Evolutionary conservation across 2,329 filamentous ascomycete species (phyloP).

Genomic region (Metarhizium anisopliae): DNA sequence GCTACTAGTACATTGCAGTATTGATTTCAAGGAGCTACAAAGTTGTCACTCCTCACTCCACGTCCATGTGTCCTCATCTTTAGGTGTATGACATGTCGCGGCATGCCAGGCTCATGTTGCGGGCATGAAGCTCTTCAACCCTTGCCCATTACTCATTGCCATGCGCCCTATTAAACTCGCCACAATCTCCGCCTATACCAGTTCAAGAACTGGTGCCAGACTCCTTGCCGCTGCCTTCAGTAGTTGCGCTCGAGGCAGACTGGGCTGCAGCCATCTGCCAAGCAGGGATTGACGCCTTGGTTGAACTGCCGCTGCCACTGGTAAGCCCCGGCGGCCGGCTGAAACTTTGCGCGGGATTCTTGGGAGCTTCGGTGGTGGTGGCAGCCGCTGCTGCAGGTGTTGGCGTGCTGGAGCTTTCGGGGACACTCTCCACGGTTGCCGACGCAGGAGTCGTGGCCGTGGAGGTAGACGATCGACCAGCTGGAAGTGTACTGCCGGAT

Average conservation of each 20-base stretch:
- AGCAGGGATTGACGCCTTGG: conserved; percentile 63
- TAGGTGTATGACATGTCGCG: background rate
- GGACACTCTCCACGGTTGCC: conserved; percentile 10
- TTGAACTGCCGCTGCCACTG: conserved; percentile 26
- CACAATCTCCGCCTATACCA: background rate
- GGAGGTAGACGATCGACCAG: conserved; percentile 6
- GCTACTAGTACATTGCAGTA: background rate
- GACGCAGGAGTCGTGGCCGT: conserved; percentile 9
- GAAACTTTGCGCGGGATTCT: conserved; percentile 20
- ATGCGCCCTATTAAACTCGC: background rate
- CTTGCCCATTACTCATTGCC: background rate
- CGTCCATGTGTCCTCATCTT: background rate
- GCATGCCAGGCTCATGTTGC: background rate
- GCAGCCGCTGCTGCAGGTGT: conserved; percentile 4
- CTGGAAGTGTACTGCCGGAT: background rate
- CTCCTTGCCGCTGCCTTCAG: conserved; percentile 7
- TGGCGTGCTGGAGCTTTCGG: conserved; percentile 17
- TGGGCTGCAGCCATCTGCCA: conserved; percentile 70
- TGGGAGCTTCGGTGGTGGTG: conserved; percentile 17
- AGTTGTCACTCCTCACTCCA: background rate
- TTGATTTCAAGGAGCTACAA: background rate
- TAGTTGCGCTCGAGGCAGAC: conserved; percentile 17
- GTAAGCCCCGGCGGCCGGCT: conserved; percentile 24
- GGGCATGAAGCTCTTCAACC: background rate
- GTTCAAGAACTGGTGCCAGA: conserved; percentile 3